Evolutionary conservation across 2,329 filamentous ascomycete species (phyloP).

Genomic region (Myrmaecium sp.): DNA sequence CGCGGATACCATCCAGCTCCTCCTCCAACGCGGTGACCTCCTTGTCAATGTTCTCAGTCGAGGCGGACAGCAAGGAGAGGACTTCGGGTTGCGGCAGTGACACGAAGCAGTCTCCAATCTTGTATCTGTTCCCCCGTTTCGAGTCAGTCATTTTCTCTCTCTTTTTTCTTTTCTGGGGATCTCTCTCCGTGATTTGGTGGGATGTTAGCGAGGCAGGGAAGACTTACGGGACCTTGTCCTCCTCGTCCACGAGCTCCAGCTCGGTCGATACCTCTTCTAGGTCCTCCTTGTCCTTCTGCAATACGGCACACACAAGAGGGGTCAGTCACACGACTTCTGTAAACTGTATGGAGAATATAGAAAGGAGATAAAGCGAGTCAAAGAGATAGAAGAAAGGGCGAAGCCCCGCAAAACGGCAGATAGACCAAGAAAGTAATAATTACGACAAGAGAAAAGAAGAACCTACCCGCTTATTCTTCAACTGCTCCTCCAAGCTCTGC

Average conservation of each 20-base stretch:
- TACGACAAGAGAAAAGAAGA: slow-evolving; percentile 1
- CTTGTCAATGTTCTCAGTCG: slow-evolving; percentile 56
- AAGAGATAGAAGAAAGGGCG: too few species aligned
- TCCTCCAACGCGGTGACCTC: slow-evolving; percentile 65
- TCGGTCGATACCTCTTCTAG: slow-evolving; percentile 84
- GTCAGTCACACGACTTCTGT: background rate
- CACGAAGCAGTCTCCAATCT: slow-evolving; percentile 92
- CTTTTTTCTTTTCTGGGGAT: background rate
- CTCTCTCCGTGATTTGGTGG: slow-evolving; percentile 1
- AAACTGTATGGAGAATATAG: background rate
- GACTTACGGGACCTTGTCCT: slow-evolving; percentile 75
- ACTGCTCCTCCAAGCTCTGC: slow-evolving; percentile 57
- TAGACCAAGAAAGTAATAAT: too few species aligned
- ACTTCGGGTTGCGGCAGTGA: slow-evolving; percentile 70
- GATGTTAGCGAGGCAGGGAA: slow-evolving; percentile 2
- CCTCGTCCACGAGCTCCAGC: slow-evolving; percentile 87
- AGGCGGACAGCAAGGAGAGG: slow-evolving; percentile 62
- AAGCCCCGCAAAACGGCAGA: too few species aligned
- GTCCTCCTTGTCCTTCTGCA: slow-evolving; percentile 94
- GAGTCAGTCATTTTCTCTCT: too few species aligned
- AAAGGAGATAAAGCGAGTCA: background rate
- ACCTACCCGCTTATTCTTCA: slow-evolving; percentile 61
- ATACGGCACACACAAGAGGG: slow-evolving; percentile 2
- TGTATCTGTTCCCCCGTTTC: too few species aligned
- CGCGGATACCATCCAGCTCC: slow-evolving; percentile 53